Percentiles rank a stretch among this genome's conserved stretches.
Conservation (phyloP, 140 eudicot species). For the Bidens hawaiensis region DNA sequence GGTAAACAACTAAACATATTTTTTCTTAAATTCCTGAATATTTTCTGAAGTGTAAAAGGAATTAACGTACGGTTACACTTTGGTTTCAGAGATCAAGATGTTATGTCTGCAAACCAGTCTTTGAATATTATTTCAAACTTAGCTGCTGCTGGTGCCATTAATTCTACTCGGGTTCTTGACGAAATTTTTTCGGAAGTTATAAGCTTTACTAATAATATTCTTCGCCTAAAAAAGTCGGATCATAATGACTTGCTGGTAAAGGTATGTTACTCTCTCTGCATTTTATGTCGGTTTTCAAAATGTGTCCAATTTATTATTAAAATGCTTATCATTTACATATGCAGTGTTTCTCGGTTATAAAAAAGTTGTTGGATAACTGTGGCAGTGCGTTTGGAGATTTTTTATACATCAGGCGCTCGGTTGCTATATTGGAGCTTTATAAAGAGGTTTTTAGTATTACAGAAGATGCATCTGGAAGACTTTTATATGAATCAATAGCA, state of each 20-base stretch:
- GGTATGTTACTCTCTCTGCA: conserved; percentile 58
- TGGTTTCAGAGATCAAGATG: conserved; percentile 64
- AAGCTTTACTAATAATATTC: conserved; percentile 54
- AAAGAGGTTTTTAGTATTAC: conserved; percentile 64
- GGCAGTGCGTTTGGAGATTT: conserved; percentile 57
- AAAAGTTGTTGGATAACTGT: conserved; percentile 53
- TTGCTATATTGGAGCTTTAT: conserved; percentile 59
- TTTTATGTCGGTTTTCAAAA: neutral
- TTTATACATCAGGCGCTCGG: conserved; percentile 78
- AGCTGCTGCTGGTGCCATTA: conserved; percentile 80
- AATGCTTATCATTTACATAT: conserved; percentile 7
- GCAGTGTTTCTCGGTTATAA: conserved; percentile 76
- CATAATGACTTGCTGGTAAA: conserved; percentile 58
- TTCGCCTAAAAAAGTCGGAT: conserved; percentile 37
- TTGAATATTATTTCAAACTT: conserved; percentile 73
- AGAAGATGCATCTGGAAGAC: conserved; percentile 74
- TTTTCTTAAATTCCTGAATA: too few species aligned
- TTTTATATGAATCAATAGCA: conserved; percentile 67
- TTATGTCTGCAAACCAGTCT: conserved; percentile 57
- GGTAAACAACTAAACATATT: too few species aligned
- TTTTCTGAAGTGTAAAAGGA: too few species aligned
- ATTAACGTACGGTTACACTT: conserved; percentile 4
- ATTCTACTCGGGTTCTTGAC: conserved; percentile 61
- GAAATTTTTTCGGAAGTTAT: conserved; percentile 70
- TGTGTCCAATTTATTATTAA: neutral